Conservation (phyloP, 1,284 basidiomycete species). For the Trichosporon asahii region DNA sequence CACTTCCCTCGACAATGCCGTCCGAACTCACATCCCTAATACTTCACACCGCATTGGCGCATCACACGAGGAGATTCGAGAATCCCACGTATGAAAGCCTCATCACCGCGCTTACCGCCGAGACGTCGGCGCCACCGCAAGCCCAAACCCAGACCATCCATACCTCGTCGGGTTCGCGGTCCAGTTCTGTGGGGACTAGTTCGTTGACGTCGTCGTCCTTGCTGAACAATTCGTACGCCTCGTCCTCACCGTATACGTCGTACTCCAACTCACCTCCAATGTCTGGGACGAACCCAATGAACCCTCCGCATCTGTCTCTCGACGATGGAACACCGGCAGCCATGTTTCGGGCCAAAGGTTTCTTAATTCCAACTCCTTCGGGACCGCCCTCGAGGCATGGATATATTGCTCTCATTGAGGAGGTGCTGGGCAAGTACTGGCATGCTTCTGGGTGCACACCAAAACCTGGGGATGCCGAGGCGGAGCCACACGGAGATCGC, state of each 20-base stretch:
- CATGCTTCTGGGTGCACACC: slow-evolving; percentile 32
- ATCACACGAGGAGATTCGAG: slow-evolving; percentile 47
- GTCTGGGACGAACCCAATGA: not conserved
- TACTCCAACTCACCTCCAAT: not conserved
- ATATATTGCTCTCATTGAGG: slow-evolving; percentile 39
- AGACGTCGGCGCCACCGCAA: slow-evolving; percentile 18
- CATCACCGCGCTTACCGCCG: slow-evolving; percentile 44
- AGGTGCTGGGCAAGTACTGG: slow-evolving; percentile 47
- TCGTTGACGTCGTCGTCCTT: not conserved
- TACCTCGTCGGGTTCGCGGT: not conserved
- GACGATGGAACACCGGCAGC: slow-evolving; percentile 14
- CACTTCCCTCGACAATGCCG: slow-evolving; percentile 35
- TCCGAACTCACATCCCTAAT: slow-evolving; percentile 34
- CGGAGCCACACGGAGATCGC: not conserved
- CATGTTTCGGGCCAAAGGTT: slow-evolving; percentile 21
- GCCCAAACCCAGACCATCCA: not conserved
- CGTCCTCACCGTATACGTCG: not conserved
- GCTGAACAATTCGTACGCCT: not conserved
- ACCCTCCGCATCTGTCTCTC: slow-evolving; percentile 17
- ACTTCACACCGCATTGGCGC: slow-evolving; percentile 40
- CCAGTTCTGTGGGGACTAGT: not conserved
- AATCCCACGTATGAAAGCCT: slow-evolving; percentile 48
- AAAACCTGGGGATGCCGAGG: slow-evolving; percentile 11
- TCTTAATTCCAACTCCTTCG: slow-evolving; percentile 40
- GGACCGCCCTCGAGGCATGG: slow-evolving; percentile 38